phyloP scores from a whole-genome alignment of 257 asterid genomes.

The Fraxinus excelsior region DNA sequence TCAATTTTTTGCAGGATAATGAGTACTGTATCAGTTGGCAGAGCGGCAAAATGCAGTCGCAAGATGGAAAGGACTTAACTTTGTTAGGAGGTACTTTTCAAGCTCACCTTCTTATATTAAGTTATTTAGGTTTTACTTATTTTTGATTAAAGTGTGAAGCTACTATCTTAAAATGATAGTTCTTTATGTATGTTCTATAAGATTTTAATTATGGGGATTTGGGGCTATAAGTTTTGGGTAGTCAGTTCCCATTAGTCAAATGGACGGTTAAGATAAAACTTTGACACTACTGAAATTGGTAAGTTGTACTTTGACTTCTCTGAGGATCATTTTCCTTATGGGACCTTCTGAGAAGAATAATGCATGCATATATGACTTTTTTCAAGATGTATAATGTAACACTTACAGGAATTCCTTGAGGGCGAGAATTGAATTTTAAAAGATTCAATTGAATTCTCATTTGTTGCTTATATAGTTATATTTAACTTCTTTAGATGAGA shows the following conservation, averaged over 20 bases:
- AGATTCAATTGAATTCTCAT: no score
- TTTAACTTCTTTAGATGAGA: background rate
- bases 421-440: no score
- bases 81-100: conserved; percentile 68
- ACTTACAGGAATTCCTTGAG: no score
- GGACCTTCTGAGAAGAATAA: no score
- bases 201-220: background rate
- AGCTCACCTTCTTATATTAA: background rate
- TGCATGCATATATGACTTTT: no score
- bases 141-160: background rate
- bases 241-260: background rate
- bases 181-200: background rate
- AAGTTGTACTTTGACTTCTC: background rate
- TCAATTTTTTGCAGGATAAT: conserved; percentile 47
- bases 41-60: conserved; percentile 52
- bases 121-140: background rate
- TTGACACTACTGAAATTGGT: background rate
- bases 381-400: no score
- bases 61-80: conserved; percentile 56
- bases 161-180: background rate
- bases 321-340: no score
- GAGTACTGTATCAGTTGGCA: conserved; percentile 90
- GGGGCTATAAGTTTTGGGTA: background rate
- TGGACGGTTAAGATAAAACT: background rate
- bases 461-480: no score